phyloP scores from a whole-genome alignment of 2,329 filamentous ascomycete genomes.

The Calonectria ilicicola region DNA sequence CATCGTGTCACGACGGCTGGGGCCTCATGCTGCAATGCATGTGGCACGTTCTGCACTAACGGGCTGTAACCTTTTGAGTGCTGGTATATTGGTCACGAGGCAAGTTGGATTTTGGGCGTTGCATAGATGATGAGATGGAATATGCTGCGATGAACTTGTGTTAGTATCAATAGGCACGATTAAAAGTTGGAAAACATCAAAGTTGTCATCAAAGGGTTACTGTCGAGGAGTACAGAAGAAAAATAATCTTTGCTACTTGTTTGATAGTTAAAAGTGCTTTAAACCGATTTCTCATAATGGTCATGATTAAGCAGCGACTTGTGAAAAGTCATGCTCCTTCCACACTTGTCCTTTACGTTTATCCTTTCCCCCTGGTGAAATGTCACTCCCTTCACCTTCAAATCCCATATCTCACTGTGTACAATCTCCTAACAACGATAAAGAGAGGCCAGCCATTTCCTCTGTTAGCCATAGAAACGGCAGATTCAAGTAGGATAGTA shows the following conservation, averaged over 20 bases:
- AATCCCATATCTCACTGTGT: not conserved
- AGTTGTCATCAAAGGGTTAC: not conserved
- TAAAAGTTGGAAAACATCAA: too few relatives aligned
- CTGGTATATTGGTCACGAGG: not conserved
- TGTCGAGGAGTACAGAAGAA: not conserved
- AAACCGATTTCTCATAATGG: not conserved
- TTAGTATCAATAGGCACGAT: not conserved
- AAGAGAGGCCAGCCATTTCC: too few relatives aligned
- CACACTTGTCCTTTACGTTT: not conserved
- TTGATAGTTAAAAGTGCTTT: not conserved
- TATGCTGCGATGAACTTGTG: too few relatives aligned
- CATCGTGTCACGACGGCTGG: not conserved
- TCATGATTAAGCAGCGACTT: conserved; percentile 1
- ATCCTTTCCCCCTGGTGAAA: not conserved
- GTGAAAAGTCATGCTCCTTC: not conserved
- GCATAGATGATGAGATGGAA: not conserved
- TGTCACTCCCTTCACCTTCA: not conserved
- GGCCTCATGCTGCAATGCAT: not conserved
- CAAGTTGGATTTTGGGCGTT: not conserved
- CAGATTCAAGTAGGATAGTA: too few relatives aligned
- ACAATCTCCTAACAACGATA: not conserved
- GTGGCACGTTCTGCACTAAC: not conserved
- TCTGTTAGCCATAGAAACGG: too few relatives aligned
- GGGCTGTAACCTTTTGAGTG: not conserved
- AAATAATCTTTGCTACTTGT: not conserved